Evolutionary conservation across 176 grass and related monocot genomes (phyloP).

Genomic region (Zoysia pacifica): DNA sequence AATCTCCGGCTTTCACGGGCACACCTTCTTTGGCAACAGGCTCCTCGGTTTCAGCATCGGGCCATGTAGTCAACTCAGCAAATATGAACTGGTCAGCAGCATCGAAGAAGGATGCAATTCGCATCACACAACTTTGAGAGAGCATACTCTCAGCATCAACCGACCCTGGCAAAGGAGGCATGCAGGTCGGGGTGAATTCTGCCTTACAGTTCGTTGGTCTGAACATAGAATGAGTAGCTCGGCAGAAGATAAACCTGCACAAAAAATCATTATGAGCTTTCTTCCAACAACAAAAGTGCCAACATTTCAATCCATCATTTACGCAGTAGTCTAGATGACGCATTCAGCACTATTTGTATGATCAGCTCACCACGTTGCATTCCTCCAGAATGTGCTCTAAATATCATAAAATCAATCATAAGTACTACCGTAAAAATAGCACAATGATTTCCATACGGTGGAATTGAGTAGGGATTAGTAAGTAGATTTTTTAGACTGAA

Average conservation of each 20-base stretch:
- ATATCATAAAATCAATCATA: background rate
- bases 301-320: background rate
- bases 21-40: background rate
- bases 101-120: conserved; percentile 53
- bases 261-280: conserved; percentile 32
- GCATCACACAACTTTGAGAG: conserved; percentile 67
- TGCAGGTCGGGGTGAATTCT: conserved; percentile 63
- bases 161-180: conserved; percentile 64
- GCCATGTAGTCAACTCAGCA: conserved; percentile 47
- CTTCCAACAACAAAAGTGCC: conserved; percentile 1
- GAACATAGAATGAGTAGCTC: conserved; percentile 60
- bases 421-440: background rate
- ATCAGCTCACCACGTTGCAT: conserved; percentile 2
- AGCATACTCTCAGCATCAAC: conserved; percentile 57
- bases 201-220: conserved; percentile 42
- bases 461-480: background rate
- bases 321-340: background rate
- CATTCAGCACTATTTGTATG: background rate
- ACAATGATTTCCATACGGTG: background rate
- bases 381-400: background rate
- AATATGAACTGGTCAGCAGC: conserved; percentile 56
- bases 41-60: conserved; percentile 39
- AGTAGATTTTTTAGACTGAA: background rate
- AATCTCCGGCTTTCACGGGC: background rate
- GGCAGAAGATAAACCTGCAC: conserved; percentile 90